These are phyloP conservation scores for Mollisiaceae sp. DNA, from an alignment of 2,329 filamentous ascomycete species.

Conservation along the genomic window DNA sequence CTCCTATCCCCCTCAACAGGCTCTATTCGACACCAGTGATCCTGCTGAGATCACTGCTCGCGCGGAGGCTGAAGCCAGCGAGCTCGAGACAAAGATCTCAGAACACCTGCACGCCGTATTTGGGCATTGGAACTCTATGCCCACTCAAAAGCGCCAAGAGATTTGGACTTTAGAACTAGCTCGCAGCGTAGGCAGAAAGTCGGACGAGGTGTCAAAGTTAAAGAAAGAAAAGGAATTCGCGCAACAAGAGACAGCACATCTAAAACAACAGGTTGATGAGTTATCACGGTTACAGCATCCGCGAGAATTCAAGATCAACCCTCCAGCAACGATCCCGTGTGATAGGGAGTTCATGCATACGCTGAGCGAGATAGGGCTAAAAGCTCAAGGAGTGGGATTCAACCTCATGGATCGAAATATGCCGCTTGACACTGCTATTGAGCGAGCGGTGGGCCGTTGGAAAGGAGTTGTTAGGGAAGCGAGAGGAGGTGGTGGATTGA, in stretches of 20 bases:
- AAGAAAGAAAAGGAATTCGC: conserved; percentile 52
- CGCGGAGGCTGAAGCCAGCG: conserved; percentile 45
- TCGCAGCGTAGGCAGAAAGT: conserved; percentile 61
- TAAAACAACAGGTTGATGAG: conserved; percentile 64
- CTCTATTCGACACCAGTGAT: conserved; percentile 39
- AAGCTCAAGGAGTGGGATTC: conserved; percentile 49
- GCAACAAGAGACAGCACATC: conserved; percentile 59
- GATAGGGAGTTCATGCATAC: conserved; percentile 54
- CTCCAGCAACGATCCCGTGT: conserved; percentile 58
- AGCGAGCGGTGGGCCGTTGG: conserved; percentile 65
- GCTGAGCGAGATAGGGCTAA: conserved; percentile 52
- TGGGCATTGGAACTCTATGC: conserved; percentile 73
- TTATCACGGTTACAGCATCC: conserved; percentile 64
- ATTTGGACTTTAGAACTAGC: conserved; percentile 68
- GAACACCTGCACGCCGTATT: conserved; percentile 81
- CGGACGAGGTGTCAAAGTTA: conserved; percentile 55
- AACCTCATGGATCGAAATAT: conserved; percentile 56
- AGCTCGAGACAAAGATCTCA: conserved; percentile 70
- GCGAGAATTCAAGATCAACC: conserved; percentile 59
- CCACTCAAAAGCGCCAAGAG: conserved; percentile 59
- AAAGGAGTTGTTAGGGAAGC: conserved; percentile 63
- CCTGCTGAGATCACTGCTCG: conserved; percentile 44
- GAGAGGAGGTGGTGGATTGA: conserved; percentile 52
- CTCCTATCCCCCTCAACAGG: conserved; percentile 50
- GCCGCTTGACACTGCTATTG: conserved; percentile 57